phyloP scores from a whole-genome alignment of 2,329 filamentous ascomycete species.

The Didymella pinodella region DNA sequence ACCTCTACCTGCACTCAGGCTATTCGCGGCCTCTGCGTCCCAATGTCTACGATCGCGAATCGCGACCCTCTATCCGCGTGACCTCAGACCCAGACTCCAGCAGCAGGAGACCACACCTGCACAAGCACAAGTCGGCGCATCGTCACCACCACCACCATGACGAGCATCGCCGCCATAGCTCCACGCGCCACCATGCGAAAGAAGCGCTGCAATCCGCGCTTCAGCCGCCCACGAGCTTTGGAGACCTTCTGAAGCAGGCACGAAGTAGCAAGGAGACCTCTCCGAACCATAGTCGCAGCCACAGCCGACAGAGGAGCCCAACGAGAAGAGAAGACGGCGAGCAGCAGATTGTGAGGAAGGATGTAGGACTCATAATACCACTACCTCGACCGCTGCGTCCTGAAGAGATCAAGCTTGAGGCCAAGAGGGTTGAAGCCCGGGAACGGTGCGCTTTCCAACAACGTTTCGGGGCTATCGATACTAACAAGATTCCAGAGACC shows the following conservation, averaged over 20 bases:
- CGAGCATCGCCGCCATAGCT: constrained; percentile 41
- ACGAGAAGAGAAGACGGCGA: constrained; percentile 5
- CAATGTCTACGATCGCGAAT: constrained; percentile 32
- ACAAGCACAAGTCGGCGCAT: constrained; percentile 39
- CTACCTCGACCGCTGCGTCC: constrained; percentile 45
- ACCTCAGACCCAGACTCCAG: constrained; percentile 34
- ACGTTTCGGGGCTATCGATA: background rate
- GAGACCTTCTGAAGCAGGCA: constrained; percentile 52
- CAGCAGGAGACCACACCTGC: constrained; percentile 17
- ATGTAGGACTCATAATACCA: constrained; percentile 25
- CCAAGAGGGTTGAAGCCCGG: constrained; percentile 46
- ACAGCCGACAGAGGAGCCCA: constrained; percentile 29
- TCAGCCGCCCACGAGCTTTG: constrained; percentile 56
- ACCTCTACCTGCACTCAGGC: constrained; percentile 31
- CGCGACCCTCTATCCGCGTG: constrained; percentile 33
- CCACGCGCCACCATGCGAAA: constrained; percentile 47
- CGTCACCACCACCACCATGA: constrained; percentile 38
- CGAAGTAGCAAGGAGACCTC: constrained; percentile 43
- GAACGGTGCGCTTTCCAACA: constrained; percentile 45
- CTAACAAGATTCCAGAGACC: constrained; percentile 46
- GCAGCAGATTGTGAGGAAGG: constrained; percentile 1
- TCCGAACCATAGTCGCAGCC: constrained; percentile 42
- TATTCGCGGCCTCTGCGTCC: constrained; percentile 33
- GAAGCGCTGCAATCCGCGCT: constrained; percentile 56
- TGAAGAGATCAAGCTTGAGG: constrained; percentile 52